phyloP scores from a whole-genome alignment of 495 filamentous ascomycete genomes.

The Saxispiralis lemnorum region DNA sequence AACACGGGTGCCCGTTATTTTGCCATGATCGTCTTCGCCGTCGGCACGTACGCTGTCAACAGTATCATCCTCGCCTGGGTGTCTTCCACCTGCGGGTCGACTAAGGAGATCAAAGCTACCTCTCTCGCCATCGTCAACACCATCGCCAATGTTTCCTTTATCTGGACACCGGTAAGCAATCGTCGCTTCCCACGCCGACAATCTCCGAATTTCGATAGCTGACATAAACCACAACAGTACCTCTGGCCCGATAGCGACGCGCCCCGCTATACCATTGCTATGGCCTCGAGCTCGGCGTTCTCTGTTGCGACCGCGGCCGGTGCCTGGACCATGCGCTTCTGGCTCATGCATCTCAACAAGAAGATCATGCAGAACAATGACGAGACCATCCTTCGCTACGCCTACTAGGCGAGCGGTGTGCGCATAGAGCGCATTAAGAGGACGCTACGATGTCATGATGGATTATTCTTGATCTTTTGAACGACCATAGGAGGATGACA shows the following conservation, averaged over 20 bases:
- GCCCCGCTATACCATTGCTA: slow-evolving; percentile 32
- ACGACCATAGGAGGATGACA: no score
- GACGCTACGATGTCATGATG: no score
- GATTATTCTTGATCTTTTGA: no score
- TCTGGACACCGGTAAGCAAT: slow-evolving; percentile 30
- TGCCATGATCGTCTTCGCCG: slow-evolving; percentile 33
- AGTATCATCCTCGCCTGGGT: slow-evolving; percentile 37
- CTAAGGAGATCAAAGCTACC: slow-evolving; percentile 30
- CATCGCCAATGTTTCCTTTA: slow-evolving; percentile 34
- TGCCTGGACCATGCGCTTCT: slow-evolving; percentile 28
- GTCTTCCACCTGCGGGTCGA: slow-evolving; percentile 34
- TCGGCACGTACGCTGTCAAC: slow-evolving; percentile 30
- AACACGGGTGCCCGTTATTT: slow-evolving; percentile 33
- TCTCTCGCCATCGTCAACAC: slow-evolving; percentile 39
- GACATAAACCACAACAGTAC: slow-evolving; percentile 24
- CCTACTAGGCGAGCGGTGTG: neutral
- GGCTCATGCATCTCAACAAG: slow-evolving; percentile 32
- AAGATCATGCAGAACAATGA: slow-evolving; percentile 25
- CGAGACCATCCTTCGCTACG: slow-evolving; percentile 2
- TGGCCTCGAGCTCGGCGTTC: slow-evolving; percentile 32
- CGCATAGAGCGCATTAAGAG: no score
- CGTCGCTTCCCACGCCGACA: slow-evolving; percentile 1
- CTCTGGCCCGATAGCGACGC: slow-evolving; percentile 34
- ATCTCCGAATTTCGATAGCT: no score
- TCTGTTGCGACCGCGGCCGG: slow-evolving; percentile 24